A percentile compares a stretch with the other conserved stretches of the same genome.
phyloP scores from a whole-genome alignment of 2,329 filamentous ascomycete species.

The Cucurbitaria berberidis region DNA sequence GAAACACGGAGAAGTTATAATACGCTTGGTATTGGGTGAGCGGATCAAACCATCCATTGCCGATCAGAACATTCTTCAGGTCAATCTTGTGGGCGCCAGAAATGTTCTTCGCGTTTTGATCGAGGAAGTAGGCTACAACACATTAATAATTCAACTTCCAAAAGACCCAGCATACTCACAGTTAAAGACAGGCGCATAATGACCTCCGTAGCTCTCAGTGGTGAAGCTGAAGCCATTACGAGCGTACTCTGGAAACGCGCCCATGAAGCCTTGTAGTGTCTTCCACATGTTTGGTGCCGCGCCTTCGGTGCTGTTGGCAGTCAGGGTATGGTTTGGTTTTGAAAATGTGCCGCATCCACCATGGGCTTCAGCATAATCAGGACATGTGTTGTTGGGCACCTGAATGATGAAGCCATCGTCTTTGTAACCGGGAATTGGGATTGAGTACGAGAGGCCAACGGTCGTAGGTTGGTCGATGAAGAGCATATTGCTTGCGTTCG shows the following conservation, averaged over 20 bases:
- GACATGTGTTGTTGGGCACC: slow-evolving; percentile 56
- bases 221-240: slow-evolving; percentile 61
- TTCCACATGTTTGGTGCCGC: slow-evolving; percentile 67
- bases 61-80: slow-evolving; percentile 60
- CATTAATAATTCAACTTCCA: slow-evolving; percentile 32
- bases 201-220: slow-evolving; percentile 64
- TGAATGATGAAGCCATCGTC: slow-evolving; percentile 49
- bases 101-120: slow-evolving; percentile 54
- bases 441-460: slow-evolving; percentile 64
- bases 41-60: slow-evolving; percentile 66
- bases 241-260: slow-evolving; percentile 59
- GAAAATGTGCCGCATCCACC: slow-evolving; percentile 63
- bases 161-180: slow-evolving; percentile 47
- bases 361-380: slow-evolving; percentile 54
- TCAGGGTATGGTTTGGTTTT: slow-evolving; percentile 57
- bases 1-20: slow-evolving; percentile 63
- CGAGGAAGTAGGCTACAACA: slow-evolving; percentile 51
- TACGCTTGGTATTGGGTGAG: slow-evolving; percentile 63
- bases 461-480: slow-evolving; percentile 72
- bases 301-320: slow-evolving; percentile 58
- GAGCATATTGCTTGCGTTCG: slow-evolving; percentile 69
- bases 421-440: slow-evolving; percentile 51
- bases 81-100: slow-evolving; percentile 56
- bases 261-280: slow-evolving; percentile 68
- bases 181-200: slow-evolving; percentile 64